Evolutionary conservation across 2,329 filamentous ascomycete species (phyloP), one percentile per base, ranked within the genome.

Genomic region (Cadophora sp.): DNA sequence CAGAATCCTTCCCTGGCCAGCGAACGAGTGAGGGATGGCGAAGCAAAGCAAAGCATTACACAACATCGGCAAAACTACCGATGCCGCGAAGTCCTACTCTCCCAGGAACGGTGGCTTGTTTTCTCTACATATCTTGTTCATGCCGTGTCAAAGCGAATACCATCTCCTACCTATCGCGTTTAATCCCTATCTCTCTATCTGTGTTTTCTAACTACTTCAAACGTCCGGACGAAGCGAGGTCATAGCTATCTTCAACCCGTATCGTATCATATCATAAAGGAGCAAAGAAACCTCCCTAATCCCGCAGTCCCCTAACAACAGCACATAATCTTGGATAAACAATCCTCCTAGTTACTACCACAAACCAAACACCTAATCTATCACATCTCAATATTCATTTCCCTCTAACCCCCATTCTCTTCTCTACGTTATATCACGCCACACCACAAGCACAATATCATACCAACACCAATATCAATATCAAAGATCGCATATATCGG

Each of bases 21-120:
- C 20, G 4, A 56, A 18, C 16, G 24, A n/a, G 22, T 2, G 39
- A 30, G 36, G 33, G 8, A 20, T 39, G 36, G 13, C 27, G 0
- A 1, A 30, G 27, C 27, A 30, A 30, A 45, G 22, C 55, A 36
- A 58, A 16, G 11, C 33, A 59, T 59, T 59, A 30, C 39, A 59
- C 56, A 43, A 30, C 39, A 45, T 59, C 56, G 56, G 56, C 56
- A 59, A 11, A 43, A n/a, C 39, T 59, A 36, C 56, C 56, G 56
- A 59, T 59, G 39, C n/a, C 56, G 56, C 56, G 13, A 30, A 45
- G 7, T 59, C 20, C 20, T 59, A 13, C 56, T 20, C 16, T 43
- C 56, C 14, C 56, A 27, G 39, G 41, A 59, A 45, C 39, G 11
- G 39, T 27, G 56, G 56, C 56, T 45, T 59, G 20, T 59, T 4